Percentiles rank a stretch among this genome's conserved stretches.
Evolutionary conservation across 768 basidiomycete species (phyloP).

Genomic region (Tricholomella constricta): DNA sequence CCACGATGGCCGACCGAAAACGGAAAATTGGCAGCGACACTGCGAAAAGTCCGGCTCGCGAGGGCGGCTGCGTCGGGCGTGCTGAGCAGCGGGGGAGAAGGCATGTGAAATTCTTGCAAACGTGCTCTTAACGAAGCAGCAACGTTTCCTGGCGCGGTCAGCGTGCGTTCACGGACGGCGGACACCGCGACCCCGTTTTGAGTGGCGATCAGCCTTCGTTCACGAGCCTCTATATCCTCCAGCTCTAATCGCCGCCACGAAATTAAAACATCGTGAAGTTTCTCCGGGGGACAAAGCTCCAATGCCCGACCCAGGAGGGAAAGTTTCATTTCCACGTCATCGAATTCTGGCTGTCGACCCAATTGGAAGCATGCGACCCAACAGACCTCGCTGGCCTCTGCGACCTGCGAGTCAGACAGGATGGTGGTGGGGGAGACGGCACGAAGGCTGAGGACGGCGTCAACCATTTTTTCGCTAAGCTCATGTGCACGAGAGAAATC

Average conservation of each 20-base stretch:
- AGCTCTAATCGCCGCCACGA: slow-evolving; percentile 78
- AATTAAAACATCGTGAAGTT: slow-evolving; percentile 73
- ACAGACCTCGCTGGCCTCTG: slow-evolving; percentile 76
- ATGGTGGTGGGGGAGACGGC: slow-evolving; percentile 24
- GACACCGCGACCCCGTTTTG: slow-evolving; percentile 24
- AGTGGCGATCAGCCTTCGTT: slow-evolving; percentile 40
- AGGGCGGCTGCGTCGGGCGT: slow-evolving; percentile 81
- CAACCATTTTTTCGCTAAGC: slow-evolving; percentile 71
- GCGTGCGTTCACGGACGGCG: slow-evolving; percentile 14
- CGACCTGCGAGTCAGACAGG: slow-evolving; percentile 41
- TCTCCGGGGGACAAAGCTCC: slow-evolving; percentile 83
- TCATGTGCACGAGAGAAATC: slow-evolving; percentile 79
- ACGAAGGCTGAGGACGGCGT: slow-evolving; percentile 54
- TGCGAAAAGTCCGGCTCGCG: slow-evolving; percentile 77
- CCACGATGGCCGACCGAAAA: slow-evolving; percentile 53
- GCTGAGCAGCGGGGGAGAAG: slow-evolving; percentile 64
- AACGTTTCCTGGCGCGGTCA: slow-evolving; percentile 33
- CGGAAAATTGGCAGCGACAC: slow-evolving; percentile 74
- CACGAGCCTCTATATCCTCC: slow-evolving; percentile 56
- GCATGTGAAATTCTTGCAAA: slow-evolving; percentile 68
- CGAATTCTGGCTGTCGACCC: slow-evolving; percentile 78
- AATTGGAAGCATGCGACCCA: slow-evolving; percentile 92
- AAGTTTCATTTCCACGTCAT: slow-evolving; percentile 67
- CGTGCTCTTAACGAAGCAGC: slow-evolving; percentile 59
- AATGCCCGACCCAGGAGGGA: slow-evolving; percentile 77